Evolutionary conservation across 2,329 filamentous ascomycete genomes (phyloP).

Genomic region (Bisporella sp.): DNA sequence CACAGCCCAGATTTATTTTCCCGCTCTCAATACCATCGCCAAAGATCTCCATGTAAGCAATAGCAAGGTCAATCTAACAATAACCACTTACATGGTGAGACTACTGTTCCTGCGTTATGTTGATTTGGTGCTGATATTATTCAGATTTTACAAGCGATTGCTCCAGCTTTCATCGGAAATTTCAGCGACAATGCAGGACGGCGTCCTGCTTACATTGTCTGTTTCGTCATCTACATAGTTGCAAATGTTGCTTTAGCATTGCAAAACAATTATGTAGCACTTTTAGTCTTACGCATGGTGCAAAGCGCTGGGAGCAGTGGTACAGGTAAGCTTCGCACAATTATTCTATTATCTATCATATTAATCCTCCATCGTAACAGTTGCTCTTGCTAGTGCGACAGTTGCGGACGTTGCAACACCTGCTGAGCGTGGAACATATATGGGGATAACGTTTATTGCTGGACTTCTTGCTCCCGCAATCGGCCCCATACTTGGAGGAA

Average conservation of each 20-base stretch:
- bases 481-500: constrained; percentile 20
- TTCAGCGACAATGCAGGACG: constrained; percentile 48
- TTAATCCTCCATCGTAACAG: constrained; percentile 28
- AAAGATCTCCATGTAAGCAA: constrained; percentile 9
- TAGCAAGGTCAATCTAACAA: constrained; percentile 8
- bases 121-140: constrained; percentile 8
- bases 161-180: constrained; percentile 48
- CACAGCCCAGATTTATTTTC: constrained; percentile 10
- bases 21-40: constrained; percentile 8
- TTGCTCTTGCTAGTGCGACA: constrained; percentile 51
- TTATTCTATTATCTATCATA: too few species aligned
- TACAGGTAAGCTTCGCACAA: too few species aligned
- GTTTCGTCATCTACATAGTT: constrained; percentile 44
- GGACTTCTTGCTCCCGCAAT: constrained; percentile 37
- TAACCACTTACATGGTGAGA: constrained; percentile 1
- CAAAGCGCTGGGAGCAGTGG: constrained; percentile 50
- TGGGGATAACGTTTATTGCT: constrained; percentile 55
- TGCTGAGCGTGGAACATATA: constrained; percentile 55
- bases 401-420: constrained; percentile 57
- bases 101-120: not conserved
- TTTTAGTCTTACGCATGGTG: constrained; percentile 46
- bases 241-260: constrained; percentile 48
- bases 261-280: constrained; percentile 39
- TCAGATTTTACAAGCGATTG: constrained; percentile 49
- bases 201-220: constrained; percentile 45